These are phyloP conservation scores for Backusella luteola DNA, from an alignment of 192 early-diverging fungal species.

Conservation along the genomic window DNA sequence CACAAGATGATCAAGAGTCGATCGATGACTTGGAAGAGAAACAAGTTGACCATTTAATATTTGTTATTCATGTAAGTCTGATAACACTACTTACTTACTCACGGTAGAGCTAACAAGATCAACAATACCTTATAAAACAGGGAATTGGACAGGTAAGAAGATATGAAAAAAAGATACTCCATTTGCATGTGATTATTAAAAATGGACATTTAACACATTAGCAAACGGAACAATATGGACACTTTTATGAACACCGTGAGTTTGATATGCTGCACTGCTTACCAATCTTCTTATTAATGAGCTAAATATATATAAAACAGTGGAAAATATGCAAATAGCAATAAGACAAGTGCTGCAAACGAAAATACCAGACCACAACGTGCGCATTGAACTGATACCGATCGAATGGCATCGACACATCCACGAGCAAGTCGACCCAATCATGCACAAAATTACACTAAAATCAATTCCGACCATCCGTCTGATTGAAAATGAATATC, in stretches of 20 bases:
- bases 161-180: not conserved
- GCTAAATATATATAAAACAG: slow-evolving; percentile 1
- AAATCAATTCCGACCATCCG: slow-evolving; percentile 43
- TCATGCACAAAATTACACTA: slow-evolving; percentile 35
- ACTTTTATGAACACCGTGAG: slow-evolving; percentile 42
- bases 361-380: slow-evolving; percentile 37
- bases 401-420: slow-evolving; percentile 42
- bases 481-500: slow-evolving; percentile 42
- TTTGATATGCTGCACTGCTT: not conserved
- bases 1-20: not conserved
- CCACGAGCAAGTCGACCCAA: slow-evolving; percentile 33
- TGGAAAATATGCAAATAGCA: slow-evolving; percentile 36
- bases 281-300: not conserved
- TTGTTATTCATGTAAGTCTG: slow-evolving; percentile 37
- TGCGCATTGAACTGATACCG: slow-evolving; percentile 39
- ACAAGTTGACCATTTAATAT: slow-evolving; percentile 37
- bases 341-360: slow-evolving; percentile 35
- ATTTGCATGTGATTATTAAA: not conserved
- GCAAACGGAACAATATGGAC: slow-evolving; percentile 46
- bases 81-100: not conserved
- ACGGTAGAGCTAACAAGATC: not conserved
- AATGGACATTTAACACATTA: not conserved
- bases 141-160: slow-evolving; percentile 34
- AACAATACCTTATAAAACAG: slow-evolving; percentile 5
- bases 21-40: slow-evolving; percentile 10